Evolutionary conservation across 2,329 filamentous ascomycete species (phyloP), one percentile per base, ranked within the genome.

Genomic region (Helotiales sp.): DNA sequence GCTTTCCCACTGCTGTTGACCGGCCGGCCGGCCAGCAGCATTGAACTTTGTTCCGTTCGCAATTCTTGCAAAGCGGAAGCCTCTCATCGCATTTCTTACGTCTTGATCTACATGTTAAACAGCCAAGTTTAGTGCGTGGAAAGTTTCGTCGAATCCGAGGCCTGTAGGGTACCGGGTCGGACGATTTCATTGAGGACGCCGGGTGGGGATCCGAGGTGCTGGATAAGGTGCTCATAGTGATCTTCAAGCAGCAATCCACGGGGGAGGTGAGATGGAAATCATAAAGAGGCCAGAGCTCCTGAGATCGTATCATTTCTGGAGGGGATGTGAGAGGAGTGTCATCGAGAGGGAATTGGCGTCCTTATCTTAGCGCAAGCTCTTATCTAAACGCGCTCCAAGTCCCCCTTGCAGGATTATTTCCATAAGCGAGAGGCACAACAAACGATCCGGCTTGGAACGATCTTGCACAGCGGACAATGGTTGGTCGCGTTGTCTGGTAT

Each of bases 101-200:
- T n/a, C 64, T 55, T 15, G 45, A 47, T 20, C 58, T 22, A 20
- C 64, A 65, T 2, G 64, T 61, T 24, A 65, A 28, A 49, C 64
- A 65, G 8, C 64, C 64, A 34, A 28, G 40, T 20, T 61, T 65
- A 15, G 64, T 47, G 6, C 64, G 58, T 7, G 64, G 64, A 50
- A 65, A 65, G 6, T 65, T 65, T 15, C 64, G 64, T 28, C 58
- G 22, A 13, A 65, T 61, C 10, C 64, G 64, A 24, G 64, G 64
- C 22, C 37, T 57, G 58, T 28, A 65, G 1, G 43, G 34, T 15
- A 28, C 58, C 11, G 37, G 32, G 17, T 30, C 32, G 22, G 47
- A 30, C 15, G 63, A 20, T 37, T 24, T 20, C 47, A 32, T n/a
- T 30, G 58, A 8, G 20, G 32, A 22, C 6, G n/a, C 11, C 32